Evolutionary conservation across 768 basidiomycete genomes (phyloP).

Genomic region (Mycena amicta): DNA sequence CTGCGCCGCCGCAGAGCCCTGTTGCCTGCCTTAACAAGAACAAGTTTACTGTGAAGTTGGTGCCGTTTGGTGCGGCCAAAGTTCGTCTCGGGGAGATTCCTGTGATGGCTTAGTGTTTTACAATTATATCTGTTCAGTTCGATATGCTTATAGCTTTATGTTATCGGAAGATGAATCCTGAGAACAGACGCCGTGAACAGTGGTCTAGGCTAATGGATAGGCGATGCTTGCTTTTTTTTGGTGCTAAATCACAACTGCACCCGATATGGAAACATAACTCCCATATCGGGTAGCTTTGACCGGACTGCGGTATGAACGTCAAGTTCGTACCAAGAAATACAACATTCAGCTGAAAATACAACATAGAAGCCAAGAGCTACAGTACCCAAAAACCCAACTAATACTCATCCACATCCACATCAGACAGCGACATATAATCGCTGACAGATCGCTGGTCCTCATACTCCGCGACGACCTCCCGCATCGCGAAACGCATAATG

Average conservation of each 20-base stretch:
- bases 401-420: constrained; percentile 80
- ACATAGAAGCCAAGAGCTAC: too few relatives aligned
- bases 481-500: constrained; percentile 84
- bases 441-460: constrained; percentile 74
- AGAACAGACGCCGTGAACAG: too few relatives aligned
- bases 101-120: constrained; percentile 27
- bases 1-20: constrained; percentile 39
- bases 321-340: background rate
- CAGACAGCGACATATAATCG: constrained; percentile 76
- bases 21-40: constrained; percentile 33
- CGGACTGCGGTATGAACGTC: background rate
- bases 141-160: too few relatives aligned
- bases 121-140: background rate
- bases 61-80: constrained; percentile 44
- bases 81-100: constrained; percentile 44
- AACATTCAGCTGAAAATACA: background rate
- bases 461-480: constrained; percentile 81
- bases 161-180: too few relatives aligned
- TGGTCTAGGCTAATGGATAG: too few relatives aligned
- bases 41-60: constrained; percentile 36
- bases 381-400: too few relatives aligned
- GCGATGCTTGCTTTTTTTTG: too few relatives aligned
- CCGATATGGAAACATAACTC: background rate
- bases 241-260: too few relatives aligned
- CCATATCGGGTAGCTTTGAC: background rate